phyloP scores from a whole-genome alignment of 2,329 filamentous ascomycete species.

The Xylaria polymorpha region DNA sequence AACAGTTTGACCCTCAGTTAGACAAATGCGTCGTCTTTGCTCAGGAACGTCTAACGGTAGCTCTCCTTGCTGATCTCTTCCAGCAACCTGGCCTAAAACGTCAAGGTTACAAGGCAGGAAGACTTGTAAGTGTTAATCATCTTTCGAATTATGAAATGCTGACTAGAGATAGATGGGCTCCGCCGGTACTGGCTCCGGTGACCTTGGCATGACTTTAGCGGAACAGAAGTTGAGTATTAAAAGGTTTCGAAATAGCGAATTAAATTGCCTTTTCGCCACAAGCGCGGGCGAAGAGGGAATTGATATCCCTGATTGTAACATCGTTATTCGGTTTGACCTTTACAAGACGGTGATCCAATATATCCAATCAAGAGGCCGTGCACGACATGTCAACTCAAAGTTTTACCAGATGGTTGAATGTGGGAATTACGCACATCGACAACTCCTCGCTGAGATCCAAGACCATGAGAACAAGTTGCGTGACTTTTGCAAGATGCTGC shows the following conservation, averaged over 20 bases:
- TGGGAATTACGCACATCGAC: conserved; percentile 70
- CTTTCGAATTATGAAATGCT: conserved; percentile 31
- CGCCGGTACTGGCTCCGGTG: conserved; percentile 61
- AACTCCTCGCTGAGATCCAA: conserved; percentile 68
- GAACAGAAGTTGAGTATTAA: conserved; percentile 80
- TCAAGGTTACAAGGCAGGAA: conserved; percentile 64
- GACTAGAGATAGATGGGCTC: conserved; percentile 51
- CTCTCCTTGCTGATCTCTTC: conserved; percentile 77
- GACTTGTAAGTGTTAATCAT: conserved; percentile 60
- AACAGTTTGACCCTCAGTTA: conserved; percentile 69
- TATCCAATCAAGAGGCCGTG: conserved; percentile 90
- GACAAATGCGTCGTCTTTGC: conserved; percentile 91
- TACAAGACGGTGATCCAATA: conserved; percentile 94
- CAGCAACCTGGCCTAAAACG: conserved; percentile 64
- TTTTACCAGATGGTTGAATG: conserved; percentile 87
- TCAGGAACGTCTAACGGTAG: conserved; percentile 79
- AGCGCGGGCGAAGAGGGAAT: conserved; percentile 76
- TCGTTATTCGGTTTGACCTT: conserved; percentile 82
- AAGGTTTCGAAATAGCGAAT: conserved; percentile 67
- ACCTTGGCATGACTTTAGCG: conserved; percentile 74
- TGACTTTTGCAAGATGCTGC: conserved; percentile 79
- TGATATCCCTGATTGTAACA: conserved; percentile 74
- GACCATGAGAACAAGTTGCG: conserved; percentile 73
- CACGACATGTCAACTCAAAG: conserved; percentile 79
- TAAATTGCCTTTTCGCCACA: conserved; percentile 75